These are phyloP conservation scores for Hortaea werneckii DNA, from an alignment of 2,329 filamentous ascomycete species.

Conservation along the genomic window DNA sequence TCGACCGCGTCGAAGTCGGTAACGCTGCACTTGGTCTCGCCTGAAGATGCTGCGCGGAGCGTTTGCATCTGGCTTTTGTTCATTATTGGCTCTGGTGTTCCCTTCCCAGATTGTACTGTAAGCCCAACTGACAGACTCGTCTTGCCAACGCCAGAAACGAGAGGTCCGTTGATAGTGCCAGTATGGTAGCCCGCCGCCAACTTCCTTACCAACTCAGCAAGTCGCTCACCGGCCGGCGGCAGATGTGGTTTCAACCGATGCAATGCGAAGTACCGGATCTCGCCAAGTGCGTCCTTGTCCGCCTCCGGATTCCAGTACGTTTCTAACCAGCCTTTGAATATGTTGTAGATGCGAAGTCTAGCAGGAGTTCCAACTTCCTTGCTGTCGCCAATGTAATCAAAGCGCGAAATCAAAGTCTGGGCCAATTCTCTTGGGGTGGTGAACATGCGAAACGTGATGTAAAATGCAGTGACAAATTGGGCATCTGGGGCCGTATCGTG, in stretches of 20 bases:
- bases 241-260: conserved; percentile 57
- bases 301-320: conserved; percentile 83
- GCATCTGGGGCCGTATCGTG: conserved; percentile 88
- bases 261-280: conserved; percentile 73
- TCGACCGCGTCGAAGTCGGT: conserved; percentile 88
- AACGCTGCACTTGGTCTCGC: conserved; percentile 60
- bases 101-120: conserved; percentile 31
- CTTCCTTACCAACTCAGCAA: conserved; percentile 69
- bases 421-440: conserved; percentile 71
- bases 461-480: conserved; percentile 88
- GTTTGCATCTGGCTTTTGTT: conserved; percentile 66
- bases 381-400: conserved; percentile 79
- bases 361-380: conserved; percentile 68
- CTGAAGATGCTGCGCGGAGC: conserved; percentile 64
- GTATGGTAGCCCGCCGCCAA: conserved; percentile 53
- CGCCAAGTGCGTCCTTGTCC: conserved; percentile 63
- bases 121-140: conserved; percentile 65
- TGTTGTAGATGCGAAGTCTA: conserved; percentile 84
- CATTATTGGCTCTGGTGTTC: conserved; percentile 56
- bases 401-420: conserved; percentile 75
- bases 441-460: conserved; percentile 90
- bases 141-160: conserved; percentile 85
- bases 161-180: conserved; percentile 20
- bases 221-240: conserved; percentile 67
- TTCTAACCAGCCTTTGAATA: conserved; percentile 95